Evolutionary conservation across 2,329 filamentous ascomycete genomes (phyloP).

Genomic region (Neonectria punicea): DNA sequence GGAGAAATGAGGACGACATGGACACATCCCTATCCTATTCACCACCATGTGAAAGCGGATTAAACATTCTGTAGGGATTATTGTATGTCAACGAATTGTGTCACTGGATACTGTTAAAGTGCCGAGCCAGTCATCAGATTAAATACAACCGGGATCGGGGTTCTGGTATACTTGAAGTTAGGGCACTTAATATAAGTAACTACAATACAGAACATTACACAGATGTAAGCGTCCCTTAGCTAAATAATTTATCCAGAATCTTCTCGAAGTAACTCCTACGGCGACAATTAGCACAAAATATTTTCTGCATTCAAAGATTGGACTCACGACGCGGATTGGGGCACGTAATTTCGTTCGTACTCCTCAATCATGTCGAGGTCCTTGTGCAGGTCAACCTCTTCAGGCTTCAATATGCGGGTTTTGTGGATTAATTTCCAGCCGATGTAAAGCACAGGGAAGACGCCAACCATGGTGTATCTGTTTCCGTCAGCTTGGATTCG

Average conservation of each 20-base stretch:
- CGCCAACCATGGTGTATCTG: slow-evolving; percentile 76
- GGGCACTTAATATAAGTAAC: background rate
- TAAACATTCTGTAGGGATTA: too few relatives aligned
- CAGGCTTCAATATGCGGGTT: slow-evolving; percentile 65
- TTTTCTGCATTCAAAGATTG: background rate
- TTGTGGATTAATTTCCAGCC: slow-evolving; percentile 78
- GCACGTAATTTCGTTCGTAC: slow-evolving; percentile 71
- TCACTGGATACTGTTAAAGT: background rate
- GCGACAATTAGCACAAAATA: background rate
- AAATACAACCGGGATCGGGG: background rate
- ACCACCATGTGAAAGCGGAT: background rate
- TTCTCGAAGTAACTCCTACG: slow-evolving; percentile 34
- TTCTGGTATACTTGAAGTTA: background rate
- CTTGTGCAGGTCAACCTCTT: slow-evolving; percentile 70
- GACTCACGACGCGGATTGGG: slow-evolving; percentile 62
- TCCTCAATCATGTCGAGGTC: slow-evolving; percentile 75
- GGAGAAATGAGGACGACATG: background rate
- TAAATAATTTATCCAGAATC: slow-evolving; percentile 34
- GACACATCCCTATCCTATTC: background rate
- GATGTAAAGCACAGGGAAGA: slow-evolving; percentile 75
- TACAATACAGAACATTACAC: background rate
- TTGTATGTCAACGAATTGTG: background rate
- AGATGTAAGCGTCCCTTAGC: slow-evolving; percentile 3
- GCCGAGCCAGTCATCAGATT: too few relatives aligned
- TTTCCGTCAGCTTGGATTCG: background rate